phyloP scores from a whole-genome alignment of 1,139 yeast species.

The Candida freyschussii region DNA sequence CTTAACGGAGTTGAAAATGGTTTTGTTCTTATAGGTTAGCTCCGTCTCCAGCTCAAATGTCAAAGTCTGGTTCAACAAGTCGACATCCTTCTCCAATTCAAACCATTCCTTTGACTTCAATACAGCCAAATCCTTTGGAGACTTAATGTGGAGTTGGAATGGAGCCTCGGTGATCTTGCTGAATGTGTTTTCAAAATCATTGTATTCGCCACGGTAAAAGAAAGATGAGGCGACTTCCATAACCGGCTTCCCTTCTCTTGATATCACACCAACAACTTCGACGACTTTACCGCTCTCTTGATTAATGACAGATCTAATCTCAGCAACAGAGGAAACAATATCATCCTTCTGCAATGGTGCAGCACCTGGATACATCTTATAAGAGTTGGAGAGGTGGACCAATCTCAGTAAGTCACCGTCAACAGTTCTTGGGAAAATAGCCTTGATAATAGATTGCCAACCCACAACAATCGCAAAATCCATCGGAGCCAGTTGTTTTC shows the following conservation, averaged over 20 bases:
- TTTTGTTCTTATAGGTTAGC: slow-evolving; percentile 72
- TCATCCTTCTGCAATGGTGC: slow-evolving; percentile 88
- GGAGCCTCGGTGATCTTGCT: slow-evolving; percentile 86
- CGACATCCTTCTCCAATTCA: slow-evolving; percentile 69
- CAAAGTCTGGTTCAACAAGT: slow-evolving; percentile 72
- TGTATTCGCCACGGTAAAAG: slow-evolving; percentile 91
- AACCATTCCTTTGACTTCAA: slow-evolving; percentile 97
- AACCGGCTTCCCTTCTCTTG: slow-evolving; percentile 71
- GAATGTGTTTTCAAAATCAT: slow-evolving; percentile 88
- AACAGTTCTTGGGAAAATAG: slow-evolving; percentile 92
- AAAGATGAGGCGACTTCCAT: slow-evolving; percentile 94
- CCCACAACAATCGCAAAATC: slow-evolving; percentile 98
- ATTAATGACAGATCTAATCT: slow-evolving; percentile 82
- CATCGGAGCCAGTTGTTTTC: slow-evolving; percentile 91
- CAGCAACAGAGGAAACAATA: slow-evolving; percentile 75
- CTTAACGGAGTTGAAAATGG: slow-evolving; percentile 71
- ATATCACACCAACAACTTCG: slow-evolving; percentile 87
- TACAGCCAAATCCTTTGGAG: slow-evolving; percentile 89
- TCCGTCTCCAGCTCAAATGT: slow-evolving; percentile 88
- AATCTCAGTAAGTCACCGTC: slow-evolving; percentile 94
- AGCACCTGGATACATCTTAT: slow-evolving; percentile 90
- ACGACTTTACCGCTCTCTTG: slow-evolving; percentile 94
- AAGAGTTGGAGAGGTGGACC: slow-evolving; percentile 93
- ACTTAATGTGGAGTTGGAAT: slow-evolving; percentile 64
- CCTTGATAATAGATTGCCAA: slow-evolving; percentile 96